These are phyloP conservation scores for Fusarium aywerte DNA, from an alignment of 2,329 filamentous ascomycete genomes.

Conservation along the genomic window DNA sequence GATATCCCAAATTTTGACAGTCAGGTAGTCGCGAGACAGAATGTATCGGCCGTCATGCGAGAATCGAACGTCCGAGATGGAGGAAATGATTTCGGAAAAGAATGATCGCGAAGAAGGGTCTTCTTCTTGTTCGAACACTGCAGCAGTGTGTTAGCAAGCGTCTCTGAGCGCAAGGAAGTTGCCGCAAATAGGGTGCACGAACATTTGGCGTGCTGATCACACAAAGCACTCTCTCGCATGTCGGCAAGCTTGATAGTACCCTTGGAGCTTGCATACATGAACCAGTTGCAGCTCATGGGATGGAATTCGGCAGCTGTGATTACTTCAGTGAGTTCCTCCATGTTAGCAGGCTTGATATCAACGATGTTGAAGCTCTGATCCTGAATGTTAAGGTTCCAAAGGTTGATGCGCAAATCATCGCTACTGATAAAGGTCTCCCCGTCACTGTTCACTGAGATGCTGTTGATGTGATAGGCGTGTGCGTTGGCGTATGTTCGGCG, in stretches of 20 bases:
- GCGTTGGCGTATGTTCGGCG: constrained; percentile 97
- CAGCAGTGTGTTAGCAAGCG: constrained; percentile 37
- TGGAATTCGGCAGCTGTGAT: constrained; percentile 99
- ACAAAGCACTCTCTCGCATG: constrained; percentile 96
- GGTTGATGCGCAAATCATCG: constrained; percentile 95
- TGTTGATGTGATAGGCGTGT: constrained; percentile 99
- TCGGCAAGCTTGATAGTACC: constrained; percentile 98
- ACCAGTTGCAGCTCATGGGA: constrained; percentile 97
- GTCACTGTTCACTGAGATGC: constrained; percentile 99
- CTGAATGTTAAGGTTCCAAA: constrained; percentile 99
- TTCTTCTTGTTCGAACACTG: constrained; percentile 99
- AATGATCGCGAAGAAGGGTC: constrained; percentile 96
- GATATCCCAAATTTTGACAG: constrained; percentile 99
- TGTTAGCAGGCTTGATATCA: constrained; percentile 99
- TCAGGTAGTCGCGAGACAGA: constrained; percentile 95
- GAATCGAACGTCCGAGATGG: constrained; percentile 98
- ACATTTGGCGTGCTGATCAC: constrained; percentile 96
- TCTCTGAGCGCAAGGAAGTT: background rate
- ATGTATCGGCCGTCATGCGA: constrained; percentile 97
- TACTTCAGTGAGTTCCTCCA: constrained; percentile 99
- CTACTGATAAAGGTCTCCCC: constrained; percentile 99
- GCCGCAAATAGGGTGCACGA: constrained; percentile 42
- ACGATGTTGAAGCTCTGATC: constrained; percentile 99
- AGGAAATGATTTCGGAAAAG: constrained; percentile 99
- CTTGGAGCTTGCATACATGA: constrained; percentile 99